Conservation (phyloP, 495 filamentous ascomycete genomes). For the Penicillium ochrochloron region DNA sequence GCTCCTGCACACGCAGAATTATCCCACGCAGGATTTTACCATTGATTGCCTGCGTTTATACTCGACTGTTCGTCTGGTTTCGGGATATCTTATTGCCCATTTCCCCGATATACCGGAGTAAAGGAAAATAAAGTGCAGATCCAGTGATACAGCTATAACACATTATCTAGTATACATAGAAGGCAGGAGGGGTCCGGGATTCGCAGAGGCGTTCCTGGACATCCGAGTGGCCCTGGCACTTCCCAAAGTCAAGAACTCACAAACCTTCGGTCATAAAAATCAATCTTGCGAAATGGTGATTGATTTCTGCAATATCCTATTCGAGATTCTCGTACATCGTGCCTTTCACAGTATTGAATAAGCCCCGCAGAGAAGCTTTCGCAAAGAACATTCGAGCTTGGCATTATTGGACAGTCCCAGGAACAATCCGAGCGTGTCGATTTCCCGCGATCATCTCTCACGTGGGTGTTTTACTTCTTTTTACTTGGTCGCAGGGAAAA, state of each 20-base stretch:
- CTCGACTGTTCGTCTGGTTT: slow-evolving; percentile 1
- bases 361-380: slow-evolving; percentile 10
- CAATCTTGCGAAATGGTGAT: background rate
- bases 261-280: background rate
- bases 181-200: background rate
- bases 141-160: background rate
- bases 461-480: background rate
- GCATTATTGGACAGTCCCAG: background rate
- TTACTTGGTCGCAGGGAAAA: background rate
- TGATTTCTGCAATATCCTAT: background rate
- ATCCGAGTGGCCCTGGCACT: background rate
- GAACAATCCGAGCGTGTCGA: slow-evolving; percentile 18
- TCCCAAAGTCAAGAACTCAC: background rate
- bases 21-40: background rate
- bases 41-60: background rate
- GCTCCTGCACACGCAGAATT: background rate
- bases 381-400: background rate
- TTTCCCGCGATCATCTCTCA: slow-evolving; percentile 5
- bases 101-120: background rate
- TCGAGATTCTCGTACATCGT: background rate
- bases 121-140: background rate
- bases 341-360: background rate
- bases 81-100: background rate
- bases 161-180: background rate
- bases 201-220: background rate